Evolutionary conservation across 176 grass and related monocot genomes (phyloP).

Genomic region (Chrysopogon serrulatus): DNA sequence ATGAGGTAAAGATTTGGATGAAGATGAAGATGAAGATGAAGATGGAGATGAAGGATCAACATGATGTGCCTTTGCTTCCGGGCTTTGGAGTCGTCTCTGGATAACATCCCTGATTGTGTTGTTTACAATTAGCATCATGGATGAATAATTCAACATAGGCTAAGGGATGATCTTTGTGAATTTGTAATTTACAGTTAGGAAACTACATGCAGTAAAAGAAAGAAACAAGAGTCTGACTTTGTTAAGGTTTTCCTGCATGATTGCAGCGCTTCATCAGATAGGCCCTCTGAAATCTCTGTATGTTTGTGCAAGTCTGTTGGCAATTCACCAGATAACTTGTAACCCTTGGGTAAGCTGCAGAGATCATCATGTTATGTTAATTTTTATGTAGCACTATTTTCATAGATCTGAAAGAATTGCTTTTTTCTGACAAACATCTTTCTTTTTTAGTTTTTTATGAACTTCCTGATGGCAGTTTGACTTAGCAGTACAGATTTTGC

Average conservation of each 20-base stretch:
- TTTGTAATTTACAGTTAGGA: background rate
- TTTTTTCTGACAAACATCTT: no score
- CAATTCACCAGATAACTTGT: slow-evolving; percentile 28
- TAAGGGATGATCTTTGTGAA: background rate
- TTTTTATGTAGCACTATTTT: background rate
- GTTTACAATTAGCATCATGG: background rate
- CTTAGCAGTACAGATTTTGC: no score
- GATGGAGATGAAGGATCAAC: background rate
- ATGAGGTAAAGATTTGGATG: background rate
- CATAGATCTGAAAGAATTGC: slow-evolving; percentile 25
- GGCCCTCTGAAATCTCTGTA: slow-evolving; percentile 21
- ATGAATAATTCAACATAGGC: background rate
- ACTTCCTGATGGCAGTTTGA: no score
- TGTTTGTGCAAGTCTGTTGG: slow-evolving; percentile 3
- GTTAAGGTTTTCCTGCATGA: slow-evolving; percentile 35
- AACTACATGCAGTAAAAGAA: background rate
- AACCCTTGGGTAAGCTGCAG: slow-evolving; percentile 39
- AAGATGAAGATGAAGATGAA: no score
- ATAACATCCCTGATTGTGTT: background rate
- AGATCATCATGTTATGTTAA: background rate
- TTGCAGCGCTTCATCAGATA: slow-evolving; percentile 9
- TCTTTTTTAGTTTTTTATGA: no score
- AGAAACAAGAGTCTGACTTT: background rate
- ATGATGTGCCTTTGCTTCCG: background rate
- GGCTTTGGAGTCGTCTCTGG: background rate